Conservation (phyloP, 306 rosid species). For the Corylus americana region DNA sequence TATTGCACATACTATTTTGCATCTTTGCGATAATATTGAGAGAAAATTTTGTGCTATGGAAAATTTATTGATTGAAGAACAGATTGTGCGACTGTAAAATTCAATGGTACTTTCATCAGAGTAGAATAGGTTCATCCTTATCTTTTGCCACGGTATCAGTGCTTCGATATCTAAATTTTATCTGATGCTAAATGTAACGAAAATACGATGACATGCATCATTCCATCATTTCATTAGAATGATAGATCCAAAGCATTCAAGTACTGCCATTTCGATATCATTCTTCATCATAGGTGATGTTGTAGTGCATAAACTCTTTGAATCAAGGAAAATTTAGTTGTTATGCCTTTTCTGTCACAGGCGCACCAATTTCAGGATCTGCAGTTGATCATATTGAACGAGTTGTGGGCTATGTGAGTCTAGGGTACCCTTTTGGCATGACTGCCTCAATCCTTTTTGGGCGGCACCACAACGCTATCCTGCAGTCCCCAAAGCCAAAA, state of each 20-base stretch:
- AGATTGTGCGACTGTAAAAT: background rate
- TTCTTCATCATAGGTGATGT: background rate
- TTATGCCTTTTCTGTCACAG: constrained; percentile 37
- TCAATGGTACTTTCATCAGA: background rate
- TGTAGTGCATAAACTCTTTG: background rate
- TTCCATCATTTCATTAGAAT: background rate
- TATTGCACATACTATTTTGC: background rate
- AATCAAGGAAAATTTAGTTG: background rate
- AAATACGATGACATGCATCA: background rate
- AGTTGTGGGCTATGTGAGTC: constrained; percentile 82
- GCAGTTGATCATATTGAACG: constrained; percentile 76
- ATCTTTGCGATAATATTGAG: background rate
- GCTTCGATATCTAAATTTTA: background rate
- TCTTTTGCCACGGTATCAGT: background rate
- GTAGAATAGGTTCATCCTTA: background rate
- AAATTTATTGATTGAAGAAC: background rate
- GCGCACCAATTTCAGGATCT: constrained; percentile 95
- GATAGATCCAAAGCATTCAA: background rate
- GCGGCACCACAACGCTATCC: constrained; percentile 74
- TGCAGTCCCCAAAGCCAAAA: constrained; percentile 73
- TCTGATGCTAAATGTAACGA: background rate
- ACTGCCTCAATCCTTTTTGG: constrained; percentile 86
- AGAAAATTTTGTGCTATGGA: background rate
- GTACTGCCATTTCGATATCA: background rate
- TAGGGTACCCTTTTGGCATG: constrained; percentile 96